Conservation (phyloP, 2,329 filamentous ascomycete species). For the Penicillium griseofulvum region DNA sequence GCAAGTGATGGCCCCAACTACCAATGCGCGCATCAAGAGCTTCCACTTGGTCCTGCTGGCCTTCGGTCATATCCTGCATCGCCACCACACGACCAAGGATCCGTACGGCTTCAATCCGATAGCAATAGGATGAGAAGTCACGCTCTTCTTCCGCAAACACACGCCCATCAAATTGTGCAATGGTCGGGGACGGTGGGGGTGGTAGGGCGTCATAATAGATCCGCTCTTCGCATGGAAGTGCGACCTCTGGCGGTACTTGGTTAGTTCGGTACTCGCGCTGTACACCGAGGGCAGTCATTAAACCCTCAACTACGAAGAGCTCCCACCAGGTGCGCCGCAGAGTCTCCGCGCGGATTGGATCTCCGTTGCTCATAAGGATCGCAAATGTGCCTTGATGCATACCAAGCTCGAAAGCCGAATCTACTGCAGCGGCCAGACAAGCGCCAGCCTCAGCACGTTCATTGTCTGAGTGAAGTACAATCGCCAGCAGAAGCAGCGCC, state of each 20-base stretch:
- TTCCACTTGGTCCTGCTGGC: slow-evolving; percentile 57
- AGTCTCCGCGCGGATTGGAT: slow-evolving; percentile 72
- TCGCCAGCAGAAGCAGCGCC: slow-evolving; percentile 71
- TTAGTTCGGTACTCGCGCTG: slow-evolving; percentile 59
- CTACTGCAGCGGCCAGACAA: slow-evolving; percentile 65
- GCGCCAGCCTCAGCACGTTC: slow-evolving; percentile 67
- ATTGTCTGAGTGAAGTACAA: slow-evolving; percentile 74
- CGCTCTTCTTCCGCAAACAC: slow-evolving; percentile 69
- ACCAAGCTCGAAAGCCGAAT: slow-evolving; percentile 71
- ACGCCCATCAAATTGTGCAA: slow-evolving; percentile 73
- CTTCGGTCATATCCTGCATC: slow-evolving; percentile 37
- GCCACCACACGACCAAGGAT: slow-evolving; percentile 73
- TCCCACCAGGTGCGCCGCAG: slow-evolving; percentile 92
- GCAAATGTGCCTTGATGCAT: slow-evolving; percentile 71
- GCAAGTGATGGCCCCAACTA: slow-evolving; percentile 79
- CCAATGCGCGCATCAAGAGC: slow-evolving; percentile 57
- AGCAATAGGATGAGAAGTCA: slow-evolving; percentile 77
- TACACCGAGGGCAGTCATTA: slow-evolving; percentile 69
- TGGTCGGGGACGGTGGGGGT: slow-evolving; percentile 59
- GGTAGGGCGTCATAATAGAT: slow-evolving; percentile 54
- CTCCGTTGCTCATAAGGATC: slow-evolving; percentile 59
- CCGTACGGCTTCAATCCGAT: slow-evolving; percentile 75
- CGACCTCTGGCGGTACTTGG: slow-evolving; percentile 66
- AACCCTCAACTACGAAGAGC: slow-evolving; percentile 74
- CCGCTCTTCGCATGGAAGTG: slow-evolving; percentile 78